Conservation (phyloP, 352 stramenopile genomes). For the Phytophthora crassamura region DNA sequence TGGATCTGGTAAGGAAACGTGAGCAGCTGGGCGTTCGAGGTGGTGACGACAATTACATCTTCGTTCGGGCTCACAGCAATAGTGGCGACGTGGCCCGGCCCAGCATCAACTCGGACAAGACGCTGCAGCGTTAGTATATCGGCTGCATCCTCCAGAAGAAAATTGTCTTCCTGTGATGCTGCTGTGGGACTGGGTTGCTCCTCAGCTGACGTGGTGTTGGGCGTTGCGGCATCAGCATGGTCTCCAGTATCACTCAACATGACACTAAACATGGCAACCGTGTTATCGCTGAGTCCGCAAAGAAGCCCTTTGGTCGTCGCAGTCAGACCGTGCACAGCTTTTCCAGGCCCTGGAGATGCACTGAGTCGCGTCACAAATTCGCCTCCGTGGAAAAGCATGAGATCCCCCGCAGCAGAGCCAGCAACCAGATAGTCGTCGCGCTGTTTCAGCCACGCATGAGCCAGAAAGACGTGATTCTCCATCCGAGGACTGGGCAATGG, state of each 20-base stretch:
- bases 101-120: constrained; percentile 67
- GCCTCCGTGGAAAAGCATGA: constrained; percentile 89
- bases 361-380: constrained; percentile 69
- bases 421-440: constrained; percentile 90
- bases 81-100: constrained; percentile 45
- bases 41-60: constrained; percentile 70
- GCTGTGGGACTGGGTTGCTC: constrained; percentile 9
- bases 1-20: constrained; percentile 80
- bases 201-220: constrained; percentile 34
- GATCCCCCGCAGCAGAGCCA: constrained; percentile 79
- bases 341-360: constrained; percentile 59
- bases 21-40: constrained; percentile 69
- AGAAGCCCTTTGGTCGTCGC: constrained; percentile 82
- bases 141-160: constrained; percentile 25
- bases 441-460: constrained; percentile 91
- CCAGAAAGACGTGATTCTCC: constrained; percentile 76
- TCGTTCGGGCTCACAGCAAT: constrained; percentile 82
- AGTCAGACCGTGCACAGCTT: constrained; percentile 61
- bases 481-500: constrained; percentile 85
- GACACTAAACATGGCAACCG: constrained; percentile 74
- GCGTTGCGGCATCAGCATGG: constrained; percentile 31
- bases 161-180: constrained; percentile 27
- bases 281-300: constrained; percentile 75
- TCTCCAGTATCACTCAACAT: constrained; percentile 32
- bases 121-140: constrained; percentile 67